Base-by-base conservation (phyloP, 2,329 filamentous ascomycete species). In the Aschersonia sp. region DNA sequence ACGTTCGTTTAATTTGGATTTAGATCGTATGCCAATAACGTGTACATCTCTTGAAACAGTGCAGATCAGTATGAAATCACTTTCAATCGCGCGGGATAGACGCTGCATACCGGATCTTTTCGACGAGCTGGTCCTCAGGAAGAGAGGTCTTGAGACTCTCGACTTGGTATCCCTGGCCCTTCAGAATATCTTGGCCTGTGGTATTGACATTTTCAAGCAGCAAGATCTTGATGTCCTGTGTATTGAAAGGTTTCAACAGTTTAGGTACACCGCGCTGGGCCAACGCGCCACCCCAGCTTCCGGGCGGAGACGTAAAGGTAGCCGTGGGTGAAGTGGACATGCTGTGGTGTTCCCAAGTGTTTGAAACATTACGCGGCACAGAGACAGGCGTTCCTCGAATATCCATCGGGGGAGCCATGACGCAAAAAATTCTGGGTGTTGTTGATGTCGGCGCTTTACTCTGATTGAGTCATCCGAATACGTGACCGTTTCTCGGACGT, bases 1-100 rank as follows among this genome's bases (percentile, higher is more conserved):
- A 59, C 82, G 83, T 53, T 85, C 82, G 6, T 82, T 91, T 62
- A 98, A 78, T 71, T 92, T 95, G 35, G 92, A 98, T 74, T 98
- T 98, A 51, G 91, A 97, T 54, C 92, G 86, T 59, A 98, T 97
- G 55, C 92, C 92, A 62, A 98, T 92, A 59, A 97, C 92, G 62
- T 98, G 92, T 31, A 96, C 86, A 63, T 96, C 85, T 52, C 88
- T 94, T 50, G 49, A 40, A 38, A 40, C 41, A 35, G 30, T 32
- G 46, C 47, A 29, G 42, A 53, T 44, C 47, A 52, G 47, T 51
- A 49, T 44, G 5, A 20, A 20, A 20, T 20, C 20, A 20, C 20
- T 20, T 20, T 20, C 20, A 20, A 20, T 20, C 20, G 20, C 20
- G 20, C 20, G 20, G 20, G 20, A 20, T 20, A 20, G 32, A 42